Conservation (phyloP, 2,329 filamentous ascomycete genomes). For the Scopulariopsis brevicaulis region DNA sequence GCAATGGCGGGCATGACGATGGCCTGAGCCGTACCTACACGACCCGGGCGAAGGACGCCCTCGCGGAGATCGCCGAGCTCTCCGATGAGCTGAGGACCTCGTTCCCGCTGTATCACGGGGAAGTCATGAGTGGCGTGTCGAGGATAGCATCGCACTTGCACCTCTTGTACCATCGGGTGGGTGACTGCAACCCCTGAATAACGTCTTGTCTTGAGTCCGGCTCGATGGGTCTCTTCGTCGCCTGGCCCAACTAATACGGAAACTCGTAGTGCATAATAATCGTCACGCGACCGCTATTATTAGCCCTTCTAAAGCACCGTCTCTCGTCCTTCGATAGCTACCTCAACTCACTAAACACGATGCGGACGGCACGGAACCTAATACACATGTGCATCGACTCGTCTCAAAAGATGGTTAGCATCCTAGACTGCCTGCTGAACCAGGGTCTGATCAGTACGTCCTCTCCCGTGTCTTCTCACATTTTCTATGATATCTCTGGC, state of each 20-base stretch:
- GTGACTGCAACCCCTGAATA: background rate
- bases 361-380: constrained; percentile 18
- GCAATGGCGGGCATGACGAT: background rate
- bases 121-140: constrained; percentile 19
- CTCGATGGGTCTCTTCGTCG: background rate
- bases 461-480: background rate
- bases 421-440: constrained; percentile 28
- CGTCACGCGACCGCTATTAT: constrained; percentile 17
- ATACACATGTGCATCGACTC: constrained; percentile 22
- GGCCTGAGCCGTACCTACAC: constrained; percentile 11
- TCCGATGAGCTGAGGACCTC: constrained; percentile 17
- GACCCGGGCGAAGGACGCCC: constrained; percentile 16
- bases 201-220: too few relatives aligned
- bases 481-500: too few relatives aligned
- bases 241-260: background rate
- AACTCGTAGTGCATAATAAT: constrained; percentile 17
- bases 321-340: constrained; percentile 15
- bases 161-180: constrained; percentile 19
- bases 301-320: constrained; percentile 19
- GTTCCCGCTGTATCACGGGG: constrained; percentile 17
- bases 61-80: constrained; percentile 15
- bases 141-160: constrained; percentile 19
- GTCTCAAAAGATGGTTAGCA: constrained; percentile 19
- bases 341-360: constrained; percentile 23
- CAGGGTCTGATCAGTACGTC: constrained; percentile 32